phyloP scores from a whole-genome alignment of 768 basidiomycete genomes.

The Suillus sp. region DNA sequence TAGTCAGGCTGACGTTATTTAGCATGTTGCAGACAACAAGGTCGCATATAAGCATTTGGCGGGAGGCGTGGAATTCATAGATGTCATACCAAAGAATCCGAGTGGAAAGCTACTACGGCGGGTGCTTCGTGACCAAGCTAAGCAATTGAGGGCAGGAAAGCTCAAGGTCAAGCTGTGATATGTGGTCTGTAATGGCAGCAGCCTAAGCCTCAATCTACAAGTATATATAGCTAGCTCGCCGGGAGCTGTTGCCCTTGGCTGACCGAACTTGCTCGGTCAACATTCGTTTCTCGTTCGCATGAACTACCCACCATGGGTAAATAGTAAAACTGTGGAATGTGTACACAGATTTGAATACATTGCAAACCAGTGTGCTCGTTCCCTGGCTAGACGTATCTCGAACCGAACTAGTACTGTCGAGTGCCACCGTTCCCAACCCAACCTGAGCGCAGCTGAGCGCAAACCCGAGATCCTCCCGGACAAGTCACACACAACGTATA shows the following conservation, averaged over 20 bases:
- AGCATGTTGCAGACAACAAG: constrained; percentile 60
- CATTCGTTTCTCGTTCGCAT: neutral
- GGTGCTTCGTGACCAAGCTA: constrained; percentile 52
- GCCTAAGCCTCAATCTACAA: neutral
- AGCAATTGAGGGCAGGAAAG: constrained; percentile 17
- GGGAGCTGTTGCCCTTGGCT: neutral
- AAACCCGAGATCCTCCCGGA: neutral
- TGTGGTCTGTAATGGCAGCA: neutral
- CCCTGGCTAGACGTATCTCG: neutral
- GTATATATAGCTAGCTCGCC: neutral
- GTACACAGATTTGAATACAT: neutral
- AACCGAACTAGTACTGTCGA: neutral
- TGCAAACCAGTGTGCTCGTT: neutral
- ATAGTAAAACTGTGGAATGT: neutral
- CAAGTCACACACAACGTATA: neutral
- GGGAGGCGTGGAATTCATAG: constrained; percentile 60
- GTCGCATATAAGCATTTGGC: constrained; percentile 58
- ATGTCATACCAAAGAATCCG: constrained; percentile 62
- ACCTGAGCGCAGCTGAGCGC: neutral
- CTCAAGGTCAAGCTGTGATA: constrained; percentile 2
- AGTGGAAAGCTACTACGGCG: constrained; percentile 60
- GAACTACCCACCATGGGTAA: neutral
- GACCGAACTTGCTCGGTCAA: neutral
- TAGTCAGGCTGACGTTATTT: constrained; percentile 9
- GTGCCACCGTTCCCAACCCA: neutral